A percentile compares a stretch with the other conserved stretches of the same genome.
Evolutionary conservation across 352 stramenopile species (phyloP).

Genomic region (Elongisporangium prolatum): DNA sequence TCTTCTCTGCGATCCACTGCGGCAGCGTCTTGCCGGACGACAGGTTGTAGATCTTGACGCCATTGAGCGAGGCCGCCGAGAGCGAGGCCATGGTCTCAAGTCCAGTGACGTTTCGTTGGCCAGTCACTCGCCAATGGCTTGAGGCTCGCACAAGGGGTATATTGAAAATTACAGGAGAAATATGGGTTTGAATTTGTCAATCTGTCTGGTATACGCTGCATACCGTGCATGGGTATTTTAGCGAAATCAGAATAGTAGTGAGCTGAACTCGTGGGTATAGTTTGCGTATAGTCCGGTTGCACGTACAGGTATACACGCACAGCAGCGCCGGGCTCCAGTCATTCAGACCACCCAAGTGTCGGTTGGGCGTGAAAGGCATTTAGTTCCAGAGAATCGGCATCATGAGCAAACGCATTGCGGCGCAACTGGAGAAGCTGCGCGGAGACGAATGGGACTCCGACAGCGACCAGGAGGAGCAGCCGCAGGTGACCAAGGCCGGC

Average conservation of each 20-base stretch:
- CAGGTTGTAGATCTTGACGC: conserved; percentile 96
- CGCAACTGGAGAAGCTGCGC: conserved; percentile 77
- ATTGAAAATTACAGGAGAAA: neutral
- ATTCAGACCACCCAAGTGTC: neutral
- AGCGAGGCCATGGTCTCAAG: conserved; percentile 58
- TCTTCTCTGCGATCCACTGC: conserved; percentile 93
- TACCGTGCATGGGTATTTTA: neutral
- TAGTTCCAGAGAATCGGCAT: conserved; percentile 5
- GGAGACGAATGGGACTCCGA: conserved; percentile 85
- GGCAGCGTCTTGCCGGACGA: conserved; percentile 92
- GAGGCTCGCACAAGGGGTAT: neutral
- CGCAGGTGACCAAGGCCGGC: conserved; percentile 4
- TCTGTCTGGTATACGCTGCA: neutral
- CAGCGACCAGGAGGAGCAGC: conserved; percentile 51
- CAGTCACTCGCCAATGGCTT: conserved; percentile 4
- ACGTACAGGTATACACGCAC: neutral
- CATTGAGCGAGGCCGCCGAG: conserved; percentile 84
- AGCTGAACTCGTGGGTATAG: neutral
- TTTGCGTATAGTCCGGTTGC: neutral
- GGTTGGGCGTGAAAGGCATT: neutral
- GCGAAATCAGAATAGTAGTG: neutral
- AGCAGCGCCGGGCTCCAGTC: neutral
- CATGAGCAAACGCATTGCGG: conserved; percentile 75
- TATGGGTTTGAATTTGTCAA: neutral
- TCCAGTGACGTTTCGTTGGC: neutral